Percentiles rank a stretch among this genome's conserved stretches.
These are phyloP conservation scores for Beauveria medogensis DNA, from an alignment of 2,329 filamentous ascomycete species.

Conservation along the genomic window DNA sequence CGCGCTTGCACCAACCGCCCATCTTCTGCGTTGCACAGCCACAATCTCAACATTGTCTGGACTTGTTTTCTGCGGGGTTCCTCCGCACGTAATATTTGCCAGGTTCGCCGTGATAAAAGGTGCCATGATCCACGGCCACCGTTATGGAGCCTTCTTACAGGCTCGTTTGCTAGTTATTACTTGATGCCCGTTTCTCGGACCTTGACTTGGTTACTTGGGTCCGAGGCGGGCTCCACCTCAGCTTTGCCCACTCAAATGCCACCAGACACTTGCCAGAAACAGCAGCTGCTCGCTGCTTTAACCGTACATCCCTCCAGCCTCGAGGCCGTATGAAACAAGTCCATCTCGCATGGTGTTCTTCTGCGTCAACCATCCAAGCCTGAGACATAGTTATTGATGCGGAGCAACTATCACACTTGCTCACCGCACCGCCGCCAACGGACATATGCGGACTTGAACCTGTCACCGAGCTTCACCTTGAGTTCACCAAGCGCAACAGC, in stretches of 20 bases:
- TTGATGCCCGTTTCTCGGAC: conserved; percentile 2
- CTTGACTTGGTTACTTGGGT: neutral
- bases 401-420: neutral
- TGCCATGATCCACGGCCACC: neutral
- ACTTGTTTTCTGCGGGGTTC: neutral
- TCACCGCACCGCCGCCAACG: neutral
- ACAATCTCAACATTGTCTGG: neutral
- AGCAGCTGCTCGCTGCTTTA: neutral
- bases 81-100: neutral
- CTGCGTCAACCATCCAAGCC: neutral
- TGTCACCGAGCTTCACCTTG: neutral
- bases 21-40: neutral
- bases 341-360: neutral
- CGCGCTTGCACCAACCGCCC: neutral
- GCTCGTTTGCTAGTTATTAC: no score
- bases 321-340: neutral
- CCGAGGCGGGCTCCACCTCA: conserved; percentile 1
- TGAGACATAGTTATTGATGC: neutral
- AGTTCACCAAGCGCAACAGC: neutral
- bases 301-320: no score
- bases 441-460: neutral
- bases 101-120: neutral
- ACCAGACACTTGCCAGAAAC: neutral
- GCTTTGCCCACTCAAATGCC: neutral
- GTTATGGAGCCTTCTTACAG: neutral